phyloP scores from a whole-genome alignment of 2,329 filamentous ascomycete genomes.

The Ophiocordyceps sinensis region DNA sequence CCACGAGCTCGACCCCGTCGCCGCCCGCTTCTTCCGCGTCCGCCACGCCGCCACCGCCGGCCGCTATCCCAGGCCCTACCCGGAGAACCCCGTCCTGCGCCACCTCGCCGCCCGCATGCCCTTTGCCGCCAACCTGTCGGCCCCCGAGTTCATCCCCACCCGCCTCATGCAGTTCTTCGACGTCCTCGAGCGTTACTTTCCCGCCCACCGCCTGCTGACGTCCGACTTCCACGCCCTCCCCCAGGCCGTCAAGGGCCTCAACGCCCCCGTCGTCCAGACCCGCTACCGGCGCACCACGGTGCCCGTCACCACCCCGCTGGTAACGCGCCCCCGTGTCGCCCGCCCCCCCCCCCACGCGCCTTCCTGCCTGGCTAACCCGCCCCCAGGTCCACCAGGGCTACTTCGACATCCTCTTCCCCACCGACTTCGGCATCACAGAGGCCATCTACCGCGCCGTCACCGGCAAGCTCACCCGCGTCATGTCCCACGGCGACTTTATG shows the following conservation, averaged over 20 bases:
- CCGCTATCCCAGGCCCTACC: slow-evolving; percentile 48
- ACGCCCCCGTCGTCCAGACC: slow-evolving; percentile 93
- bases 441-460: slow-evolving; percentile 87
- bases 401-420: slow-evolving; percentile 97
- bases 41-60: slow-evolving; percentile 60
- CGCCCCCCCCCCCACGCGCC: slow-evolving; percentile 14
- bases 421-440: slow-evolving; percentile 82
- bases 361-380: background rate
- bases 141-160: slow-evolving; percentile 88
- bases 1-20: slow-evolving; percentile 65
- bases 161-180: slow-evolving; percentile 95
- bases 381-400: slow-evolving; percentile 86
- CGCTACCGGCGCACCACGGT: slow-evolving; percentile 77
- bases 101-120: slow-evolving; percentile 51
- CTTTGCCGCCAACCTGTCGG: slow-evolving; percentile 60
- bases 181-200: slow-evolving; percentile 76
- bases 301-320: slow-evolving; percentile 78
- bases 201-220: slow-evolving; percentile 72
- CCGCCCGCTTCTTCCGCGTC: slow-evolving; percentile 69
- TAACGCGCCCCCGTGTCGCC: too few relatives aligned
- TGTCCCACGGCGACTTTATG: slow-evolving; percentile 84
- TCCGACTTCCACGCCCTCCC: slow-evolving; percentile 84
- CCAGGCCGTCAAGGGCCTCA: slow-evolving; percentile 68
- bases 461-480: slow-evolving; percentile 74
- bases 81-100: slow-evolving; percentile 38